Evolutionary conservation across 352 stramenopile species (phyloP), one percentile per base, ranked within the genome.

Genomic region (Blastocystis sp.): DNA sequence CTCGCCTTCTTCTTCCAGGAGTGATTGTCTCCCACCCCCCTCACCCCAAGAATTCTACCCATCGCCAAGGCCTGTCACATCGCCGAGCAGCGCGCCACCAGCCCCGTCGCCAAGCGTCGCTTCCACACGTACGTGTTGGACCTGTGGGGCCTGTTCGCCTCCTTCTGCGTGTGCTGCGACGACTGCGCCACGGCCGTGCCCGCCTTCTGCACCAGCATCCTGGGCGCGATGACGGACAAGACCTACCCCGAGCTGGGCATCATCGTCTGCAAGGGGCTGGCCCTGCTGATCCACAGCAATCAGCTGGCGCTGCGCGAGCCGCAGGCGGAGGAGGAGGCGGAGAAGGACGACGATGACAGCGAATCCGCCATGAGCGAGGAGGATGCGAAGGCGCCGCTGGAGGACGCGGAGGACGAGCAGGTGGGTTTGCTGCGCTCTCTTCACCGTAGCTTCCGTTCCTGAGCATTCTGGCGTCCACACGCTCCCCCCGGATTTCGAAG

Each of bases 191-290:
- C 61, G 7, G n/a, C 48, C 11, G 7, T 86, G 14, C 76, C 76
- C 1, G 21, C 38, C 17, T 86, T 43, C 64, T 41, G 14, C 14
- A 62, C 38, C 34, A 86, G 61, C 62, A 34, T 86, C 5, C 21
- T 70, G 38, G 61, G 76, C 62, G 76, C 76, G n/a, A 76, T 86
- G 64, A 86, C 52, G 14, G 76, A 86, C 61, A 71, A 40, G 19
- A 76, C 23, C 2, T 76, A 76, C 43, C 61, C 19, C 11, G 45
- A 70, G 23, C 61, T 86, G 14, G 59, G 61, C 53, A 62, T 86
- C 5, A 60, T 60, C 21, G 59, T 86, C 38, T 86, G 52, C 53
- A 71, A 86, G 41, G 76, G 76, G 19, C 45, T 86, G 14, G 61
- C 45, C 9, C 61, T 86, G 23, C 45, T 86, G 45, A 86, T 86